Evolutionary conservation across 1,284 basidiomycete species (phyloP).

Genomic region (Apiotrichum porosum): DNA sequence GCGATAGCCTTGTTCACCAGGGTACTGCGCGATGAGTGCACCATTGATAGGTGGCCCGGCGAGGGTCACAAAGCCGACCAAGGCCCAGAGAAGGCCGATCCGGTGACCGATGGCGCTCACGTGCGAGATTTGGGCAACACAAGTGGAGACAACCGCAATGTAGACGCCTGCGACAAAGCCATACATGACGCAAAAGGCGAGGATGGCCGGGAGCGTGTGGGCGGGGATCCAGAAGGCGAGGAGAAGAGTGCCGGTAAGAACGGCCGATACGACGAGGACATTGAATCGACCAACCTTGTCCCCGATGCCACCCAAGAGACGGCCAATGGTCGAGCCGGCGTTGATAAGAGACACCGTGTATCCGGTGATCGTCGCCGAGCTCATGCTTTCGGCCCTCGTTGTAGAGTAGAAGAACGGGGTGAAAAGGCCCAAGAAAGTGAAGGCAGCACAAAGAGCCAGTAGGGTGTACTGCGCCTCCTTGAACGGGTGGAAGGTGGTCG

Average conservation of each 20-base stretch:
- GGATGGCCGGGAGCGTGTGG: constrained; percentile 22
- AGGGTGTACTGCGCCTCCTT: constrained; percentile 22
- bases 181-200: constrained; percentile 40
- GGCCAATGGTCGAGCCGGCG: constrained; percentile 29
- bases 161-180: constrained; percentile 34
- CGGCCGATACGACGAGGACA: constrained; percentile 28
- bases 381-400: constrained; percentile 30
- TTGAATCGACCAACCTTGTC: constrained; percentile 26
- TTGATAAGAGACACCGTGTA: constrained; percentile 36
- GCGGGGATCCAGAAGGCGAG: constrained; percentile 28
- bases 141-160: constrained; percentile 27
- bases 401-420: constrained; percentile 36
- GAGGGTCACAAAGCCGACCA: constrained; percentile 31
- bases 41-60: constrained; percentile 43
- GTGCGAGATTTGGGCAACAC: constrained; percentile 23
- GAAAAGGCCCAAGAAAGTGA: constrained; percentile 32
- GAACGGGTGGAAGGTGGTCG: constrained; percentile 20
- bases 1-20: not conserved
- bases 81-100: constrained; percentile 24
- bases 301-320: constrained; percentile 11
- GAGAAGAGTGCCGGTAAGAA: constrained; percentile 13
- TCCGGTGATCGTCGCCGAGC: constrained; percentile 22
- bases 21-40: constrained; percentile 30
- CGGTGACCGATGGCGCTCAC: constrained; percentile 28
- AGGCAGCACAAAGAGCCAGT: constrained; percentile 23